phyloP scores from a whole-genome alignment of 2,329 filamentous ascomycete genomes.

The Ophiostoma angusticollis region DNA sequence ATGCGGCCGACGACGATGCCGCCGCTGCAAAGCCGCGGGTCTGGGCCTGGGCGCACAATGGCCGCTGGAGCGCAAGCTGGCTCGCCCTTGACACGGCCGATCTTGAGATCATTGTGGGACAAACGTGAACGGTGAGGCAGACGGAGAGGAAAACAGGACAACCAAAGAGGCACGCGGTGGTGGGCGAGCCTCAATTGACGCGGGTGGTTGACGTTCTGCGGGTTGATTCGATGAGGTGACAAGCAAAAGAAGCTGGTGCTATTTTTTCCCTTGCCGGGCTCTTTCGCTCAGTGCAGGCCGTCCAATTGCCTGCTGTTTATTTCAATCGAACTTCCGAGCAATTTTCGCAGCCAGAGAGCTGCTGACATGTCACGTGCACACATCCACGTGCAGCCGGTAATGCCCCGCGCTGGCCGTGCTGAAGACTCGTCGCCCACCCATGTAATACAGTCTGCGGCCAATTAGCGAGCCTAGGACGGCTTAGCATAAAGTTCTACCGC shows the following conservation, averaged over 20 bases:
- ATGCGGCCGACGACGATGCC: slow-evolving; percentile 58
- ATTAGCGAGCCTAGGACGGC: neutral
- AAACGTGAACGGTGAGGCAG: slow-evolving; percentile 20
- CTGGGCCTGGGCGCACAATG: slow-evolving; percentile 41
- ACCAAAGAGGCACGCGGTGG: slow-evolving; percentile 1
- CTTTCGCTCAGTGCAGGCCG: neutral
- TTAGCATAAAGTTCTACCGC: slow-evolving; percentile 2
- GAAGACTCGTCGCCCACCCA: slow-evolving; percentile 7
- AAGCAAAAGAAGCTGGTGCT: slow-evolving; percentile 9
- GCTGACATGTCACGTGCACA: no score
- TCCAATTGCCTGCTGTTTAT: slow-evolving; percentile 20
- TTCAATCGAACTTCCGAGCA: slow-evolving; percentile 15
- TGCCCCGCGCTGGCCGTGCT: neutral
- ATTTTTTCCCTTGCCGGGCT: slow-evolving; percentile 10
- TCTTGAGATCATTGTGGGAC: slow-evolving; percentile 42
- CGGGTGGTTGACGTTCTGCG: slow-evolving; percentile 17
- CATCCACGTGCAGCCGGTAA: neutral
- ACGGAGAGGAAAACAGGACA: slow-evolving; percentile 30
- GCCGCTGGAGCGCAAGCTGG: slow-evolving; percentile 44
- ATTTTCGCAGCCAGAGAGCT: no score
- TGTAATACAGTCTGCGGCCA: slow-evolving; percentile 3
- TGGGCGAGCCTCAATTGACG: slow-evolving; percentile 35
- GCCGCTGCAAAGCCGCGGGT: slow-evolving; percentile 39
- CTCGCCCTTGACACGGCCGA: slow-evolving; percentile 45
- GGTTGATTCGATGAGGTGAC: slow-evolving; percentile 7